phyloP scores from a whole-genome alignment of 2,329 filamentous ascomycete species.

The Xylariaceae sp. region DNA sequence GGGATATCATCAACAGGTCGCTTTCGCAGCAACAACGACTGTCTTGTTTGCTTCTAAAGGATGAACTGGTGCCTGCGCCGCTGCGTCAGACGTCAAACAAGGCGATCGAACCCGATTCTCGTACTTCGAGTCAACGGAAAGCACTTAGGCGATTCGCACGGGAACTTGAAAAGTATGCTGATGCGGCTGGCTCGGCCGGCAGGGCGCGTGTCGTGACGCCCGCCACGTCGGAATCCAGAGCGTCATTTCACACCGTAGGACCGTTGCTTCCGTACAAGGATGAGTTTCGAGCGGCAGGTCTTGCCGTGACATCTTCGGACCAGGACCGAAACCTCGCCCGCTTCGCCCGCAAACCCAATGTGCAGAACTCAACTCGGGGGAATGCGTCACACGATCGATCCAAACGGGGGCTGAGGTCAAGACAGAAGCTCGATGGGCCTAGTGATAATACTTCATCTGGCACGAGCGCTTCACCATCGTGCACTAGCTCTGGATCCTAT shows the following conservation, averaged over 20 bases:
- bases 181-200: slow-evolving; percentile 35
- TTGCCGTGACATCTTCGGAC: slow-evolving; percentile 52
- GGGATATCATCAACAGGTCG: slow-evolving; percentile 41
- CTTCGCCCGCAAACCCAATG: slow-evolving; percentile 18
- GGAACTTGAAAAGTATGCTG: slow-evolving; percentile 38
- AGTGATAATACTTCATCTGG: slow-evolving; percentile 12
- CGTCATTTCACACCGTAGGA: slow-evolving; percentile 46
- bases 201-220: slow-evolving; percentile 37
- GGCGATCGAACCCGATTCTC: slow-evolving; percentile 30
- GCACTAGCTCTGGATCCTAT: slow-evolving; percentile 23
- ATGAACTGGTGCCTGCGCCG: slow-evolving; percentile 8
- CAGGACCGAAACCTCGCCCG: slow-evolving; percentile 29
- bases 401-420: not conserved
- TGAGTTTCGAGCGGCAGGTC: slow-evolving; percentile 48
- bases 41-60: slow-evolving; percentile 30
- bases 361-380: slow-evolving; percentile 7
- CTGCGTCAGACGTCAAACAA: slow-evolving; percentile 4
- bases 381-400: not conserved
- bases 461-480: slow-evolving; percentile 10
- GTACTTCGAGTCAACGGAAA: slow-evolving; percentile 40
- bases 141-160: slow-evolving; percentile 38
- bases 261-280: slow-evolving; percentile 49
- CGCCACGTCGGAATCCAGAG: slow-evolving; percentile 37
- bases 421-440: slow-evolving; percentile 18
- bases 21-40: slow-evolving; percentile 42